phyloP scores from a whole-genome alignment of 352 stramenopile species.

The Blastocystis sp. region DNA sequence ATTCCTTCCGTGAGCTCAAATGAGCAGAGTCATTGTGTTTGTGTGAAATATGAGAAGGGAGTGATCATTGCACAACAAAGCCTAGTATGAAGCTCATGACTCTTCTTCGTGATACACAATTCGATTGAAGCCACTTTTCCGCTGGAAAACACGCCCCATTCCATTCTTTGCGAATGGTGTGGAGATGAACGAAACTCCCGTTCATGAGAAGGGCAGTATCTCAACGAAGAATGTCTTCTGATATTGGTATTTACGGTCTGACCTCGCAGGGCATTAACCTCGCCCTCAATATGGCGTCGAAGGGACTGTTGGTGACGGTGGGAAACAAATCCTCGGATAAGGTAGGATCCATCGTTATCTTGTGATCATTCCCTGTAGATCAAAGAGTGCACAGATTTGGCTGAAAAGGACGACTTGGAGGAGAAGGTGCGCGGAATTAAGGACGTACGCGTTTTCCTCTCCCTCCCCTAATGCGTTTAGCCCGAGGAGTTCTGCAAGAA shows the following conservation, averaged over 20 bases:
- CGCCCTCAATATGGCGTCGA: not conserved
- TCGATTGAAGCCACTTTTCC: no score
- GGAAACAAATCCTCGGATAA: conserved; percentile 63
- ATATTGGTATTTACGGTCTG: conserved; percentile 67
- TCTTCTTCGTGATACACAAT: no score
- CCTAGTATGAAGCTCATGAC: no score
- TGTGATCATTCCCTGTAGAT: conserved; percentile 4
- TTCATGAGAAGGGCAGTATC: no score
- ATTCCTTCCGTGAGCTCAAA: no score
- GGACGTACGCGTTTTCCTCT: conserved; percentile 9
- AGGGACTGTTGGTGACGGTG: conserved; percentile 22
- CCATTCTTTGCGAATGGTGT: no score
- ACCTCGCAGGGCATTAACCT: conserved; percentile 21
- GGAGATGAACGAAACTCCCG: no score
- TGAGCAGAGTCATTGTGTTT: no score
- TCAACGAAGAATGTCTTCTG: conserved; percentile 35
- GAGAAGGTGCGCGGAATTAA: conserved; percentile 59
- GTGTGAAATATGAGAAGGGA: no score
- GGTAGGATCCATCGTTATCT: not conserved
- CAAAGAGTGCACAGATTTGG: conserved; percentile 51
- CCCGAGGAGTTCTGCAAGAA: conserved; percentile 23
- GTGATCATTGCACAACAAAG: no score
- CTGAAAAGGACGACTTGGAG: conserved; percentile 30
- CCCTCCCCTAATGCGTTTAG: not conserved
- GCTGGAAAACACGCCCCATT: no score